Evolutionary conservation across 768 basidiomycete species (phyloP).

Genomic region (Gautieria morchelliformis): DNA sequence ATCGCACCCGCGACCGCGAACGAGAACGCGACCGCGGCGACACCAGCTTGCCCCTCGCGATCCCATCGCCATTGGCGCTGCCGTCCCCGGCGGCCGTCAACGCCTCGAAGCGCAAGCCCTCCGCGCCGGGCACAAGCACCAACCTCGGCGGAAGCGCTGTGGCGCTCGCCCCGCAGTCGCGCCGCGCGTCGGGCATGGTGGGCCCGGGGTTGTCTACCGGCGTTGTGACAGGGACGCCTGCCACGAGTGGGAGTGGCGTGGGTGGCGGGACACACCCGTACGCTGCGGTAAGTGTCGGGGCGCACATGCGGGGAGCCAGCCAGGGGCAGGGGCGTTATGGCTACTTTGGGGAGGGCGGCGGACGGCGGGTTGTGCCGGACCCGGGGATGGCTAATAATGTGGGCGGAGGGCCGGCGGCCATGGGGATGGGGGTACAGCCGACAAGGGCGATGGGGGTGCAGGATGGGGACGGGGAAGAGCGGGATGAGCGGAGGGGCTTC

Average conservation of each 20-base stretch:
- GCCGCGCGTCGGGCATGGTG: conserved; percentile 32
- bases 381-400: conserved; percentile 48
- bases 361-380: conserved; percentile 37
- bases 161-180: conserved; percentile 41
- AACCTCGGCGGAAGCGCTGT: conserved; percentile 54
- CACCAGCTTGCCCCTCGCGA: conserved; percentile 43
- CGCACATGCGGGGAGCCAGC: conserved; percentile 40
- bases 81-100: conserved; percentile 59
- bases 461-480: conserved; percentile 41
- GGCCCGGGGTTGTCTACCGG: conserved; percentile 32
- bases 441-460: conserved; percentile 49
- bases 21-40: conserved; percentile 32
- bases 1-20: conserved; percentile 28
- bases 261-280: conserved; percentile 57
- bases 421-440: conserved; percentile 45
- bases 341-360: conserved; percentile 27
- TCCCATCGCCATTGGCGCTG: conserved; percentile 35
- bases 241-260: background rate
- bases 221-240: conserved; percentile 24
- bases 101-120: conserved; percentile 42
- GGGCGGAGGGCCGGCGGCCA: conserved; percentile 53
- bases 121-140: conserved; percentile 33
- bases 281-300: conserved; percentile 50
- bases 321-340: conserved; percentile 27
- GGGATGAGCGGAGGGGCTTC: conserved; percentile 39